These are phyloP conservation scores for Filosporella fistucella DNA, from an alignment of 495 filamentous ascomycete species.

Conservation along the genomic window DNA sequence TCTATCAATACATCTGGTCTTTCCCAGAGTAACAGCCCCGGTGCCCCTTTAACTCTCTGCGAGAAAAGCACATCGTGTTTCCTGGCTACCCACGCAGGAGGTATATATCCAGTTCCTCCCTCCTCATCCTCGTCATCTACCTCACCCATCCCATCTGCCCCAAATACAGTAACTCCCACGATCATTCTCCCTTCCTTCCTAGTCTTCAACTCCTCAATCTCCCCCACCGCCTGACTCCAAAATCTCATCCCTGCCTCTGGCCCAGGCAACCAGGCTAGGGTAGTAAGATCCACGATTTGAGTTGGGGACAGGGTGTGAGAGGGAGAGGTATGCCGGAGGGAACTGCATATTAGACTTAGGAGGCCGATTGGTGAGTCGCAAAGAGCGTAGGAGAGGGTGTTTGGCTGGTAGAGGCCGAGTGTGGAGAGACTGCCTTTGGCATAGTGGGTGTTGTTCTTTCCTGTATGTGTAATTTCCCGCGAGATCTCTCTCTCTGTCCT, in stretches of 20 bases:
- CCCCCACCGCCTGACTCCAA: constrained; percentile 34
- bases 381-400: constrained; percentile 45
- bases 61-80: constrained; percentile 36
- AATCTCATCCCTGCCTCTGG: constrained; percentile 42
- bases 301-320: constrained; percentile 30
- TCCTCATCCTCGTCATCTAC: not conserved
- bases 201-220: constrained; percentile 16
- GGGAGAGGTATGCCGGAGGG: constrained; percentile 28
- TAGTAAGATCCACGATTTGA: constrained; percentile 39
- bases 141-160: too few species aligned
- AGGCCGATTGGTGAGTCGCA: constrained; percentile 50
- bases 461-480: not conserved
- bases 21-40: constrained; percentile 38
- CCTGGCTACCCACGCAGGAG: constrained; percentile 39
- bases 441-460: not conserved
- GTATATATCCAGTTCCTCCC: constrained; percentile 26
- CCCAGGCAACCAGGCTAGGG: constrained; percentile 44
- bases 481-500: not conserved
- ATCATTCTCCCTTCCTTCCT: constrained; percentile 20
- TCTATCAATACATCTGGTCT: constrained; percentile 32
- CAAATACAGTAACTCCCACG: constrained; percentile 42
- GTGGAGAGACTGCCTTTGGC: constrained; percentile 2
- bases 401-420: constrained; percentile 35
- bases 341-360: constrained; percentile 37
- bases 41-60: constrained; percentile 26